Conservation (phyloP, 306 rosid species). For the Malus asiatica region DNA sequence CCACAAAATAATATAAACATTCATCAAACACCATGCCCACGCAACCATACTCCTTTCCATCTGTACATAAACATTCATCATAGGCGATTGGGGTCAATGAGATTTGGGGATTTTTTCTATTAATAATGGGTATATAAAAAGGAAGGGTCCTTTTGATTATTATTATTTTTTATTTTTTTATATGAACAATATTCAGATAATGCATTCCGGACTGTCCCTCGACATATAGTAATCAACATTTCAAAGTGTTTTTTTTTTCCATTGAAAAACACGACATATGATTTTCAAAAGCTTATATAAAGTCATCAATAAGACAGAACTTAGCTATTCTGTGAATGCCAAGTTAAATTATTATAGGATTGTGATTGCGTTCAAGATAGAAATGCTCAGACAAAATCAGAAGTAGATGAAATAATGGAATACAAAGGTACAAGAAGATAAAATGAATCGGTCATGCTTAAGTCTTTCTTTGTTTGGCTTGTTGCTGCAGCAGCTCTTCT, state of each 20-base stretch:
- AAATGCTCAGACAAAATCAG: neutral
- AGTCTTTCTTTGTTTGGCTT: slow-evolving; percentile 48
- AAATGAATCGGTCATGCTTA: slow-evolving; percentile 28
- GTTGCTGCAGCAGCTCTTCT: slow-evolving; percentile 60
- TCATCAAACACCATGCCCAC: no score
- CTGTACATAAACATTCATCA: no score
- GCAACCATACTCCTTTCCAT: no score
- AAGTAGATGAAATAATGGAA: slow-evolving; percentile 15
- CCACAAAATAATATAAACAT: no score
- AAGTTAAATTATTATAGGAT: slow-evolving; percentile 9
- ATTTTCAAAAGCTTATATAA: neutral
- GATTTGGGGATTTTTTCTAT: no score
- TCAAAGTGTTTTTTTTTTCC: neutral
- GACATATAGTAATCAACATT: no score
- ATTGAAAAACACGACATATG: neutral
- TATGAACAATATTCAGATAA: neutral
- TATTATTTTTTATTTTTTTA: no score
- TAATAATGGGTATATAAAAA: no score
- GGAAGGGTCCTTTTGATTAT: no score
- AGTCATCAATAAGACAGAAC: neutral
- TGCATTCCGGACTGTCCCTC: neutral
- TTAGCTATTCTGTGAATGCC: neutral
- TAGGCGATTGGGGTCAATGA: no score
- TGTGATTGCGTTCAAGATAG: neutral
- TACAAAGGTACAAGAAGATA: slow-evolving; percentile 8